These are phyloP conservation scores for Alternaria viburni DNA, from an alignment of 2,329 filamentous ascomycete genomes.

Conservation along the genomic window DNA sequence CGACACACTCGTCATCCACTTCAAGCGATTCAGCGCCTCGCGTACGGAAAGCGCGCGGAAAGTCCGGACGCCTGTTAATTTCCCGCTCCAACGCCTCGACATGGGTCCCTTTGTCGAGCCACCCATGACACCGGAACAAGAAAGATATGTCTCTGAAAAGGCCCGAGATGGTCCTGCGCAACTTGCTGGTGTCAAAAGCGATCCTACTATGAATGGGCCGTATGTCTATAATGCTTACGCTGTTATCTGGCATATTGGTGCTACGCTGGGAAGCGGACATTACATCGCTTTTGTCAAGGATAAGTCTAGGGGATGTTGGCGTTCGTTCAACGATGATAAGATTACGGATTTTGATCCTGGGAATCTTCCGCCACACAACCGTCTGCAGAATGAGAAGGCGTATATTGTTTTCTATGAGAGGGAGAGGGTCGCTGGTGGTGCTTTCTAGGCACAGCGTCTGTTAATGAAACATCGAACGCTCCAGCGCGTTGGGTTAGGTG, in stretches of 20 bases:
- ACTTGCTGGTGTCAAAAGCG: slow-evolving; percentile 44
- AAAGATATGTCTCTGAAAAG: slow-evolving; percentile 45
- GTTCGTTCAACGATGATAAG: slow-evolving; percentile 58
- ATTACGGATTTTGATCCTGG: slow-evolving; percentile 64
- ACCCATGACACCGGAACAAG: slow-evolving; percentile 47
- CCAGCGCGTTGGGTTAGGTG: too few species aligned
- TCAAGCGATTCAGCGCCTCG: slow-evolving; percentile 72
- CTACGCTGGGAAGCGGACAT: slow-evolving; percentile 73
- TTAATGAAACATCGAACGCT: neutral
- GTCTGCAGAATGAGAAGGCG: slow-evolving; percentile 67
- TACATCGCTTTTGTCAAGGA: slow-evolving; percentile 71
- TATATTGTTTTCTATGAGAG: slow-evolving; percentile 70
- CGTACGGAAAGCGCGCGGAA: slow-evolving; percentile 67
- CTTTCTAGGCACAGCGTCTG: slow-evolving; percentile 14
- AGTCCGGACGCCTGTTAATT: slow-evolving; percentile 73
- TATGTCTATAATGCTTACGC: slow-evolving; percentile 87
- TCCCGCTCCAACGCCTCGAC: slow-evolving; percentile 74
- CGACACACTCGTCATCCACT: slow-evolving; percentile 76
- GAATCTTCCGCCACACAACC: slow-evolving; percentile 55
- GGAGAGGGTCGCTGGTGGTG: slow-evolving; percentile 42
- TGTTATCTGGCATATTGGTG: slow-evolving; percentile 78
- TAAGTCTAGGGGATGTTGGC: slow-evolving; percentile 61
- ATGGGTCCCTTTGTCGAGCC: slow-evolving; percentile 66
- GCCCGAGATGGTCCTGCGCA: slow-evolving; percentile 35
- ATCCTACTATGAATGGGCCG: slow-evolving; percentile 58